Percentiles rank a stretch among this genome's conserved stretches.
phyloP scores from a whole-genome alignment of 2,329 filamentous ascomycete species.

The Neonectria sp. region DNA sequence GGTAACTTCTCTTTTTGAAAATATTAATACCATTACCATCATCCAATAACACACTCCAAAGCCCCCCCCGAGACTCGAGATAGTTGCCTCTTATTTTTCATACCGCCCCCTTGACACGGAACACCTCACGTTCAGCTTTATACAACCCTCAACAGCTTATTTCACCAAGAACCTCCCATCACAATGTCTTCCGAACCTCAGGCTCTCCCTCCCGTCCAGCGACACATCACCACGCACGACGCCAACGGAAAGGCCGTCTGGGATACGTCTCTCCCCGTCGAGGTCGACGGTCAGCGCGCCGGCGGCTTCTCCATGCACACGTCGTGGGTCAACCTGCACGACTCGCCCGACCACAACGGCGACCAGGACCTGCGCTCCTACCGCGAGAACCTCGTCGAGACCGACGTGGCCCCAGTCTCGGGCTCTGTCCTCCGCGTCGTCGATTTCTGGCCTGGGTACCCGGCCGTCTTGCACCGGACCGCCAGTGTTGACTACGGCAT shows the following conservation, averaged over 20 bases:
- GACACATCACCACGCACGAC: slow-evolving; percentile 43
- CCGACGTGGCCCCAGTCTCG: slow-evolving; percentile 39
- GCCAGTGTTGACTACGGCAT: slow-evolving; percentile 43
- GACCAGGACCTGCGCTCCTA: slow-evolving; percentile 38
- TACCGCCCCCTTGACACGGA: neutral
- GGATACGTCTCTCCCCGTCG: slow-evolving; percentile 33
- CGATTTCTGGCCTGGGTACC: slow-evolving; percentile 41
- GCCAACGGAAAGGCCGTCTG: slow-evolving; percentile 37
- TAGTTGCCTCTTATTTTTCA: neutral
- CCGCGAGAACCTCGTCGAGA: slow-evolving; percentile 35
- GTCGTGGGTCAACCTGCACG: slow-evolving; percentile 37
- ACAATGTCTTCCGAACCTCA: slow-evolving; percentile 34
- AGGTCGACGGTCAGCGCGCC: slow-evolving; percentile 32
- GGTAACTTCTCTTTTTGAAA: neutral
- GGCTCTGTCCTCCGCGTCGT: slow-evolving; percentile 38
- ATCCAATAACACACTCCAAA: neutral
- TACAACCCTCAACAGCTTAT: neutral
- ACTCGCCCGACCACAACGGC: slow-evolving; percentile 27
- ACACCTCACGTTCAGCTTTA: neutral
- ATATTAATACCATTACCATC: neutral
- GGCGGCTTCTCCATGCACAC: slow-evolving; percentile 41
- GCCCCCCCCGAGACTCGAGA: neutral
- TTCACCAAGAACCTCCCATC: neutral
- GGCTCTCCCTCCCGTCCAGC: slow-evolving; percentile 35
- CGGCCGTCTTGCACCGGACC: slow-evolving; percentile 42